Evolutionary conservation across 441 rosid species (phyloP), one percentile per base, ranked within the genome.

Genomic region (Populus tomentosa): DNA sequence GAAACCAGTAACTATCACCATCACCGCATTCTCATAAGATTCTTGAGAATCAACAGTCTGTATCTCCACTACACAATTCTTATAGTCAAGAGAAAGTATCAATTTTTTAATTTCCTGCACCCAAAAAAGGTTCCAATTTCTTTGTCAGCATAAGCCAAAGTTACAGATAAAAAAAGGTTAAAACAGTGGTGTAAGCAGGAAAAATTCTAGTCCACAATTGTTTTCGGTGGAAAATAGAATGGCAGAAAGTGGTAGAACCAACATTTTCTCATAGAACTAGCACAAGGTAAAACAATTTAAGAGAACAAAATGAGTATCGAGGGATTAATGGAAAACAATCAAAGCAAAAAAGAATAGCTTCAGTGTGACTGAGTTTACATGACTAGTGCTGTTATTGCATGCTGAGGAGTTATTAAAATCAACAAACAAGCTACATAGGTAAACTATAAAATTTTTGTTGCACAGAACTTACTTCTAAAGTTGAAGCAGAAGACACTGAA

Each of bases 21-120:
- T 88, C 80, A 96, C 96, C 70, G 98, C 98, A 75, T 85, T 85
- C 83, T 82, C 90, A 72, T 80, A 80, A 50, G 99, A 96, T 23
- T 85, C 89, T 80, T 94, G 99, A 68, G 99, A 93, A 90, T 96
- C 98, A 26, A 90, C 95, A 53, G 94, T 92, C 90, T 88, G 84
- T 77, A 94, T 96, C 88, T 96, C 95, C 20, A 91, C 91, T 1
- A 84, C 87, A 73, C 88, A 87, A 53, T 88, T 88, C 78, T 89
- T 89, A 23, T 88, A 96, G 26, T 89, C 92, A 85, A 89, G 82
- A 3, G 99, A 91, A 66, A 91, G 77, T 59, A 96, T 92, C 90
- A 82, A 86, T 73, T 90, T 89, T 56, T 94, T 85, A 79, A 96
- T 96, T 59, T 86, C 96, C 99, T 96, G 89, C 76, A n/a, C 72